phyloP scores from a whole-genome alignment of 1,284 basidiomycete genomes.

The Pulveroboletus sp. region DNA sequence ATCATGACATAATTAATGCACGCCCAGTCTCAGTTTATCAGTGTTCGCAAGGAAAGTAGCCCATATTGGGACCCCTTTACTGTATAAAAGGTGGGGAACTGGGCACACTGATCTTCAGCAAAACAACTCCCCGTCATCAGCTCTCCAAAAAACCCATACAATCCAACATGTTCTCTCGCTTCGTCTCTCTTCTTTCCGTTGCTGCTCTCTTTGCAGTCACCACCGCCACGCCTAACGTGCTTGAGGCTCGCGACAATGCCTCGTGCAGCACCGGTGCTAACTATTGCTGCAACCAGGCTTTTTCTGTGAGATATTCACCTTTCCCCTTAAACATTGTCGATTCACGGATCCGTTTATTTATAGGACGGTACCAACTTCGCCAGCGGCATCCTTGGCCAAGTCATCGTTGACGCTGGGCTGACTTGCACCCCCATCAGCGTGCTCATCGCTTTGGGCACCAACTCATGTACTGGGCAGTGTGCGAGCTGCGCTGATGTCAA shows the following conservation, averaged over 20 bases:
- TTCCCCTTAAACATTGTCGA: not conserved
- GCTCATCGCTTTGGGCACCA: not conserved
- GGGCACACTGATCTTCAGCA: not conserved
- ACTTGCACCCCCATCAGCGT: not conserved
- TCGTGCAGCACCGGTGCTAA: no score
- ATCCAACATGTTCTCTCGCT: not conserved
- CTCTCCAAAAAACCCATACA: not conserved
- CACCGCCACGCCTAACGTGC: not conserved
- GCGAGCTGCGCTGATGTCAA: not conserved
- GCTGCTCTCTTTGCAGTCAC: not conserved
- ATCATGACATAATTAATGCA: not conserved
- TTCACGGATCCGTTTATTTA: not conserved
- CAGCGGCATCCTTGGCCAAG: no score
- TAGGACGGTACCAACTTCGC: not conserved
- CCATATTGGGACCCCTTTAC: not conserved
- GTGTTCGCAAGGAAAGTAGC: not conserved
- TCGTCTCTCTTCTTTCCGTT: not conserved
- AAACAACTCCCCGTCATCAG: not conserved
- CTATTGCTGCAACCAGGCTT: not conserved
- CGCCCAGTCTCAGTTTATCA: no score
- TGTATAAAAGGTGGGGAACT: slow-evolving; percentile 1
- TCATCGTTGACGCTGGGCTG: no score
- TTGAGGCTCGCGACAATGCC: not conserved
- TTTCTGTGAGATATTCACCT: not conserved
- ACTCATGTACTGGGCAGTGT: not conserved